A percentile compares a stretch with the other conserved stretches of the same genome.
Conservation (phyloP, 2,329 filamentous ascomycete genomes). For the Fusarium sp. region DNA sequence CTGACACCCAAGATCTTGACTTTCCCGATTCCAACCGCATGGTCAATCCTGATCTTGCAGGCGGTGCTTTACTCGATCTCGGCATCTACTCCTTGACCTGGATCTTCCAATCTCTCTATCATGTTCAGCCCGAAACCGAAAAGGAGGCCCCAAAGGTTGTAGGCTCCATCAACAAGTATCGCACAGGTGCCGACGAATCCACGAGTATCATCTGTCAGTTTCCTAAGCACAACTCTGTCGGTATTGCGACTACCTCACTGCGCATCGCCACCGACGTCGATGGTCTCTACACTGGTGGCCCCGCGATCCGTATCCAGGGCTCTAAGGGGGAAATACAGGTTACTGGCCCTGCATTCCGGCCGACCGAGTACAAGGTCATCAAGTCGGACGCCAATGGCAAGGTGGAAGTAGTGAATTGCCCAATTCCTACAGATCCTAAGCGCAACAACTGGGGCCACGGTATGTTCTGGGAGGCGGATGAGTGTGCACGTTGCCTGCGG, state of each 20-base stretch:
- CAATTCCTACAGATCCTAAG: slow-evolving; percentile 62
- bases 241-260: slow-evolving; percentile 75
- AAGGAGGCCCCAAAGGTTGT: slow-evolving; percentile 76
- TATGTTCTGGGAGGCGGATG: slow-evolving; percentile 91
- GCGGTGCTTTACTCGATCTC: slow-evolving; percentile 84
- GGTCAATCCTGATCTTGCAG: slow-evolving; percentile 83
- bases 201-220: slow-evolving; percentile 84
- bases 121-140: slow-evolving; percentile 74
- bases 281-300: slow-evolving; percentile 66
- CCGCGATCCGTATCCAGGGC: slow-evolving; percentile 83
- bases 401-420: slow-evolving; percentile 63
- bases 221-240: slow-evolving; percentile 74
- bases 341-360: slow-evolving; percentile 75
- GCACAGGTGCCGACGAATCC: slow-evolving; percentile 79
- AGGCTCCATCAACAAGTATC: slow-evolving; percentile 77
- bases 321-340: slow-evolving; percentile 86
- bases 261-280: slow-evolving; percentile 72
- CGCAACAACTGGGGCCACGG: slow-evolving; percentile 72
- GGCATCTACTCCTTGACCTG: slow-evolving; percentile 91
- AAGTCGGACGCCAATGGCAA: slow-evolving; percentile 59
- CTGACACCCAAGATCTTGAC: slow-evolving; percentile 65
- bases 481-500: slow-evolving; percentile 77
- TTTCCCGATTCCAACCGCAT: slow-evolving; percentile 76
- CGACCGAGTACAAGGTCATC: slow-evolving; percentile 72
- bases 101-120: slow-evolving; percentile 90